phyloP scores from a whole-genome alignment of 148 eudicot species.

The Persicaria tinctoria region DNA sequence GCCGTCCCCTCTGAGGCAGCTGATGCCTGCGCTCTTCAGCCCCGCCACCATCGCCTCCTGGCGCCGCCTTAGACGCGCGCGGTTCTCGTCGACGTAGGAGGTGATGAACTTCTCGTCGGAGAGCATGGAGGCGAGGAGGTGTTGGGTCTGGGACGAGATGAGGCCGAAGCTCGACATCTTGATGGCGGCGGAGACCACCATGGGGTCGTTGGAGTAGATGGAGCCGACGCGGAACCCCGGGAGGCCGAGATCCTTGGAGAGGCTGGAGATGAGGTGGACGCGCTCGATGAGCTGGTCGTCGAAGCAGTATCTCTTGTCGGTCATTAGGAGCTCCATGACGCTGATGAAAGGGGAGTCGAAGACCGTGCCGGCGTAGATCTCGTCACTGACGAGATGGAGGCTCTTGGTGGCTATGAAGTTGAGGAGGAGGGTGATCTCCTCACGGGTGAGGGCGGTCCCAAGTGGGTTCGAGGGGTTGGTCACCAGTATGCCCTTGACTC shows the following conservation, averaged over 20 bases:
- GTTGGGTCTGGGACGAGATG: slow-evolving; percentile 57
- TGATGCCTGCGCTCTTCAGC: slow-evolving; percentile 25
- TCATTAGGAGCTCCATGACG: slow-evolving; percentile 25
- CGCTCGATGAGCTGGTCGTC: slow-evolving; percentile 20
- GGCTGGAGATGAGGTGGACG: slow-evolving; percentile 49
- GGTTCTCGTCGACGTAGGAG: slow-evolving; percentile 30
- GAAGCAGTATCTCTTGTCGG: slow-evolving; percentile 14
- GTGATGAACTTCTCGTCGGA: slow-evolving; percentile 35
- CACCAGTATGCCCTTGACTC: slow-evolving; percentile 46
- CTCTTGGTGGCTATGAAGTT: slow-evolving; percentile 26
- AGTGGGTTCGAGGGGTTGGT: slow-evolving; percentile 67
- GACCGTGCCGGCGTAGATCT: slow-evolving; percentile 59
- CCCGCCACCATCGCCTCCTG: slow-evolving; percentile 38
- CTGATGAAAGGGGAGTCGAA: slow-evolving; percentile 37
- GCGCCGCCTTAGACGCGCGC: slow-evolving; percentile 30
- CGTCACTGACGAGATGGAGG: slow-evolving; percentile 52
- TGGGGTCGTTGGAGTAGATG: slow-evolving; percentile 35
- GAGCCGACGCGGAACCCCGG: slow-evolving; percentile 59
- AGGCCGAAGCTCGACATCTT: slow-evolving; percentile 72
- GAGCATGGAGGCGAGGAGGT: slow-evolving; percentile 35
- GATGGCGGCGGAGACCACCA: slow-evolving; percentile 43
- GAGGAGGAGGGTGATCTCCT: slow-evolving; percentile 45
- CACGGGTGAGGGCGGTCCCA: slow-evolving; percentile 32
- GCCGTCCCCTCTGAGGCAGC: slow-evolving; percentile 44
- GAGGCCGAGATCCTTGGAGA: slow-evolving; percentile 60